Conservation (phyloP, 164 flowering plant species). For the Macadamia tetraphylla region DNA sequence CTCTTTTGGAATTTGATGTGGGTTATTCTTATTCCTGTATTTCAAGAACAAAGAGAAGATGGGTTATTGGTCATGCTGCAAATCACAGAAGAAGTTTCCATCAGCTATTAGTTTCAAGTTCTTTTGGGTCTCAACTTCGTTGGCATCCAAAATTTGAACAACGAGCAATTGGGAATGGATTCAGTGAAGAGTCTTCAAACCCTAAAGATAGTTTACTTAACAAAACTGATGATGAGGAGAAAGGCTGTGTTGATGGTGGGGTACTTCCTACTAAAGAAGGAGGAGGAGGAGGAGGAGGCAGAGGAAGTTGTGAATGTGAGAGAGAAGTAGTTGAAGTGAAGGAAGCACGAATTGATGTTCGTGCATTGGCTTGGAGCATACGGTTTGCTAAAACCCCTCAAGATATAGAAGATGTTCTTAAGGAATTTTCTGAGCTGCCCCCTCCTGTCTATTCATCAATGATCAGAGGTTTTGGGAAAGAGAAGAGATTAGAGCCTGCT, state of each 20-base stretch:
- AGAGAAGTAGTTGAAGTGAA: conserved; percentile 19
- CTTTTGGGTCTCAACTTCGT: conserved; percentile 6
- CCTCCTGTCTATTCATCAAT: conserved; percentile 65
- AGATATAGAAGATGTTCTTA: conserved; percentile 73
- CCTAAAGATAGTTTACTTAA: conserved; percentile 14
- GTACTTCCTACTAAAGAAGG: conserved; percentile 1
- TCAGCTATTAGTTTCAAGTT: conserved; percentile 17
- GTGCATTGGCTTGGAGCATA: conserved; percentile 52
- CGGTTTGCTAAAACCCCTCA: conserved; percentile 50
- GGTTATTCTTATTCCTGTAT: conserved; percentile 20
- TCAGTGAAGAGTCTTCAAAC: conserved; percentile 19
- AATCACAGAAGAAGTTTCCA: conserved; percentile 13
- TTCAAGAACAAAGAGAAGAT: conserved; percentile 23
- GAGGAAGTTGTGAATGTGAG: neutral
- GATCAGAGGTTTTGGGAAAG: conserved; percentile 70
- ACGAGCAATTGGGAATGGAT: conserved; percentile 28
- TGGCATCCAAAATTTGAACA: conserved; percentile 28
- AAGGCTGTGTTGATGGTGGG: conserved; percentile 7
- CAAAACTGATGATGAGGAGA: conserved; percentile 10
- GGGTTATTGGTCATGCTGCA: conserved; percentile 17
- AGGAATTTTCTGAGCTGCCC: conserved; percentile 55
- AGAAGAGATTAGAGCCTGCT: conserved; percentile 52
- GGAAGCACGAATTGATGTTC: conserved; percentile 53
- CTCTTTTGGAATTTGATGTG: conserved; percentile 32
- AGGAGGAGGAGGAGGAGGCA: neutral